Conservation (phyloP, 1,284 basidiomycete genomes). For the Cystobasidium sp. region DNA sequence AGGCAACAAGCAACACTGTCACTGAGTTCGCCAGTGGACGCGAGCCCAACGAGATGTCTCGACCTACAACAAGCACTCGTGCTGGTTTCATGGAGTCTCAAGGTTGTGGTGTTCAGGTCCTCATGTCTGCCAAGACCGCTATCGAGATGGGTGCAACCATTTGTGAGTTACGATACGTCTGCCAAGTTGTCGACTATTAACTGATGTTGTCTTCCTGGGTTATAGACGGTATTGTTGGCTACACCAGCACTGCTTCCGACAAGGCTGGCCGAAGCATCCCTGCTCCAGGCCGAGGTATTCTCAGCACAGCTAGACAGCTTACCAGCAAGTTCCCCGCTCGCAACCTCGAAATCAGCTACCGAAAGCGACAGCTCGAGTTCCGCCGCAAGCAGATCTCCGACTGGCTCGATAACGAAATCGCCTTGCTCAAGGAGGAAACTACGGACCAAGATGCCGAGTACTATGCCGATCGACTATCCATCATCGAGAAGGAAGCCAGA, state of each 20-base stretch:
- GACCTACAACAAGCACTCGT: slow-evolving; percentile 93
- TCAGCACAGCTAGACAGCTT: slow-evolving; percentile 79
- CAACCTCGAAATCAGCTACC: slow-evolving; percentile 81
- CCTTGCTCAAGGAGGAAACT: slow-evolving; percentile 77
- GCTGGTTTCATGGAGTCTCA: slow-evolving; percentile 90
- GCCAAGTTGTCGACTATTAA: neutral
- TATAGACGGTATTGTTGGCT: slow-evolving; percentile 75
- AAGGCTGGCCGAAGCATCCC: slow-evolving; percentile 59
- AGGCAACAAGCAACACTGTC: slow-evolving; percentile 95
- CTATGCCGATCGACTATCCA: slow-evolving; percentile 63
- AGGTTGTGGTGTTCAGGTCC: slow-evolving; percentile 92
- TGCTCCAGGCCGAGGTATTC: slow-evolving; percentile 79
- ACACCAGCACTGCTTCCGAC: slow-evolving; percentile 87
- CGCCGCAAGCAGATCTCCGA: slow-evolving; percentile 86
- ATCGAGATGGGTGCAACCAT: slow-evolving; percentile 91
- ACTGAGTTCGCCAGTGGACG: slow-evolving; percentile 98
- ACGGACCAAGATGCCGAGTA: slow-evolving; percentile 59
- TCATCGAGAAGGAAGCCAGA: slow-evolving; percentile 84
- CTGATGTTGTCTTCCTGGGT: neutral
- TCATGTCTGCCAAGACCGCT: slow-evolving; percentile 96
- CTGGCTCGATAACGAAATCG: slow-evolving; percentile 87
- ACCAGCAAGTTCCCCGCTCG: slow-evolving; percentile 70
- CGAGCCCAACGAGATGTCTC: slow-evolving; percentile 97
- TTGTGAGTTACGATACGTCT: slow-evolving; percentile 59
- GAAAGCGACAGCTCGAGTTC: slow-evolving; percentile 88